A percentile compares a stretch with the other conserved stretches of the same genome.
phyloP scores from a whole-genome alignment of 768 basidiomycete genomes.

The Lentinula sp. region DNA sequence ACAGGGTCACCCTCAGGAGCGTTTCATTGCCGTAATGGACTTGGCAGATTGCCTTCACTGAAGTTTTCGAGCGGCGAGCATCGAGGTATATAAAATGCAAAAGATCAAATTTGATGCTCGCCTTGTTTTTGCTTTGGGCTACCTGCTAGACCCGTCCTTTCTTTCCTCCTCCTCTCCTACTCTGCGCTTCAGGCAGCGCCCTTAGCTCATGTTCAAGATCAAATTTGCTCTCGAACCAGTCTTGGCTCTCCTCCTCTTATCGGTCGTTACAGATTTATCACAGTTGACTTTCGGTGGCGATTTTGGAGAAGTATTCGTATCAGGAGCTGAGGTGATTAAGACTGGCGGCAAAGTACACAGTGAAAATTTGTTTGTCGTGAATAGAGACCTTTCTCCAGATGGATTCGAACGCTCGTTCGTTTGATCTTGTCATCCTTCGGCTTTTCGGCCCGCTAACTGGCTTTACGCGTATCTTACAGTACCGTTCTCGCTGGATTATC shows the following conservation, averaged over 20 bases:
- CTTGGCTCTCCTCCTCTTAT: background rate
- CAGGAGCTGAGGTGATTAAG: background rate
- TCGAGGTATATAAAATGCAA: background rate
- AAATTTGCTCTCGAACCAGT: background rate
- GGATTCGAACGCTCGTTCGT: constrained; percentile 16
- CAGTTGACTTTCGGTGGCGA: background rate
- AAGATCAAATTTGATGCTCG: background rate
- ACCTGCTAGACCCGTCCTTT: background rate
- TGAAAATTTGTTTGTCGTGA: constrained; percentile 15
- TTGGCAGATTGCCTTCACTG: background rate
- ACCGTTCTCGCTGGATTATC: background rate
- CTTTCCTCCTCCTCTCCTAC: background rate
- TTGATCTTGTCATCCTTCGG: background rate
- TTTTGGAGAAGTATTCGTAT: background rate
- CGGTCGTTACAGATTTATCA: background rate
- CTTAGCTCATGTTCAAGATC: background rate
- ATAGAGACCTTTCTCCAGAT: constrained; percentile 15
- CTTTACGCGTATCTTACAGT: too few relatives aligned
- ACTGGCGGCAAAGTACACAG: constrained; percentile 1
- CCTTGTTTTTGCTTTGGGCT: background rate
- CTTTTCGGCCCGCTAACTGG: background rate
- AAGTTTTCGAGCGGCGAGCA: background rate
- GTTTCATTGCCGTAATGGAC: background rate
- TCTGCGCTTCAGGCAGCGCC: background rate
- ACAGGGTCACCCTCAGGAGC: background rate